phyloP scores from a whole-genome alignment of 2,329 filamentous ascomycete genomes.

The Daldinia eschscholtzii region DNA sequence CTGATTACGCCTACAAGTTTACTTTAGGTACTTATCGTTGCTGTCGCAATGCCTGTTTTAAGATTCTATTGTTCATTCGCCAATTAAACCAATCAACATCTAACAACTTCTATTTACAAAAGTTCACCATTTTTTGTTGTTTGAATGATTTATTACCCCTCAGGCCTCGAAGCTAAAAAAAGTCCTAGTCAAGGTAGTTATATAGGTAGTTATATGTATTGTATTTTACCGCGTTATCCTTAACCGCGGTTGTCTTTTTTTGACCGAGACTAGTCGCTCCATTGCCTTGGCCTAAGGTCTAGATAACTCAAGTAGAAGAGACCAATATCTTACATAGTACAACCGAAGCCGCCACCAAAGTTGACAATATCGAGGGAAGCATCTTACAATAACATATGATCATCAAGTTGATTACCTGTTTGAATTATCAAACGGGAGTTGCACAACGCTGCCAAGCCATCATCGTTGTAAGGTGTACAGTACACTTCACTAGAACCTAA shows the following conservation, averaged over 20 bases:
- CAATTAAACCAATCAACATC: not conserved
- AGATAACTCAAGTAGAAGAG: too few relatives aligned
- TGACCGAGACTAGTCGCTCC: not conserved
- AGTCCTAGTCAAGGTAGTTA: not conserved
- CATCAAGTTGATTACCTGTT: constrained; percentile 11
- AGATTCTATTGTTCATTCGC: not conserved
- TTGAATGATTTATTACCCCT: not conserved
- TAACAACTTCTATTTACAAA: not conserved
- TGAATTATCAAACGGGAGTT: constrained; percentile 4
- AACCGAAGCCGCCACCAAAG: constrained; percentile 24
- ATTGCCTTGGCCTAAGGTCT: not conserved
- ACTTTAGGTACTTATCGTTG: not conserved
- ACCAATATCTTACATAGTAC: too few relatives aligned
- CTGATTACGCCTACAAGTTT: not conserved
- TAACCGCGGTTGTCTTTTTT: constrained; percentile 6
- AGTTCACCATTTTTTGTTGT: not conserved
- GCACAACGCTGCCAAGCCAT: constrained; percentile 19
- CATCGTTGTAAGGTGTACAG: constrained; percentile 3
- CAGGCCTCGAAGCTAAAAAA: not conserved
- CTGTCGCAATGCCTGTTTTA: not conserved
- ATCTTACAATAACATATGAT: constrained; percentile 17
- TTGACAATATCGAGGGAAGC: not conserved
- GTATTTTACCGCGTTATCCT: not conserved
- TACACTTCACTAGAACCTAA: not conserved
- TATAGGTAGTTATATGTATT: too few relatives aligned